phyloP scores from a whole-genome alignment of 495 filamentous ascomycete species.

The Baudoinia panamericana region DNA sequence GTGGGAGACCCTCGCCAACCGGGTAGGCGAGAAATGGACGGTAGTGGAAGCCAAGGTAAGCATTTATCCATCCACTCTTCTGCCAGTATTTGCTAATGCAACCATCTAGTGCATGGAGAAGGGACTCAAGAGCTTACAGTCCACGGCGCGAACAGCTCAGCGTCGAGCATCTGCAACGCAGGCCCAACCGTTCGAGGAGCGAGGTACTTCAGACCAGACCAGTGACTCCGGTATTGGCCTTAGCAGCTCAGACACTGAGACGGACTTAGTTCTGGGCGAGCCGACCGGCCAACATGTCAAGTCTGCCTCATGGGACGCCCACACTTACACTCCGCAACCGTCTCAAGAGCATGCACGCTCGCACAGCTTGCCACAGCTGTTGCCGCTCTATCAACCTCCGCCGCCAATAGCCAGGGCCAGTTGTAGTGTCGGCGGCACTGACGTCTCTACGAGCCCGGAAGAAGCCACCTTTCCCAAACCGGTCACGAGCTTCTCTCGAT shows the following conservation, averaged over 20 bases:
- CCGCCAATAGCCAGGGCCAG: slow-evolving; percentile 5
- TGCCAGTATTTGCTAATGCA: not conserved
- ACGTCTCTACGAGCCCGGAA: slow-evolving; percentile 12
- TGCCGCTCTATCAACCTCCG: slow-evolving; percentile 20
- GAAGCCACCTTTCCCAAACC: not conserved
- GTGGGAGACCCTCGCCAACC: slow-evolving; percentile 50
- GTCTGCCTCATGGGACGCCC: slow-evolving; percentile 14
- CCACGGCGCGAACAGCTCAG: slow-evolving; percentile 29
- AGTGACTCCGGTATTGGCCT: slow-evolving; percentile 20
- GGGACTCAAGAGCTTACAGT: slow-evolving; percentile 36
- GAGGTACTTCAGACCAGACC: slow-evolving; percentile 14
- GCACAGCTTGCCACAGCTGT: slow-evolving; percentile 15
- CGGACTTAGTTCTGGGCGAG: slow-evolving; percentile 15
- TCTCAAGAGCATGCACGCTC: slow-evolving; percentile 12
- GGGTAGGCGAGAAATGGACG: slow-evolving; percentile 55
- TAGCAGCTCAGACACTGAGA: slow-evolving; percentile 16
- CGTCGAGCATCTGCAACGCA: slow-evolving; percentile 10
- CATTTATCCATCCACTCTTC: slow-evolving; percentile 3
- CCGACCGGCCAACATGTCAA: slow-evolving; percentile 5
- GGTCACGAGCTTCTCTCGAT: not conserved
- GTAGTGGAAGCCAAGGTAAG: slow-evolving; percentile 57
- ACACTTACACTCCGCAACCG: not conserved
- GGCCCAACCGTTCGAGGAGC: slow-evolving; percentile 10
- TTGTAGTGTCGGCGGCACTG: not conserved
- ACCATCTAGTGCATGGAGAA: slow-evolving; percentile 40